phyloP scores from a whole-genome alignment of 2,329 filamentous ascomycete species.

The Fusarium sp. region DNA sequence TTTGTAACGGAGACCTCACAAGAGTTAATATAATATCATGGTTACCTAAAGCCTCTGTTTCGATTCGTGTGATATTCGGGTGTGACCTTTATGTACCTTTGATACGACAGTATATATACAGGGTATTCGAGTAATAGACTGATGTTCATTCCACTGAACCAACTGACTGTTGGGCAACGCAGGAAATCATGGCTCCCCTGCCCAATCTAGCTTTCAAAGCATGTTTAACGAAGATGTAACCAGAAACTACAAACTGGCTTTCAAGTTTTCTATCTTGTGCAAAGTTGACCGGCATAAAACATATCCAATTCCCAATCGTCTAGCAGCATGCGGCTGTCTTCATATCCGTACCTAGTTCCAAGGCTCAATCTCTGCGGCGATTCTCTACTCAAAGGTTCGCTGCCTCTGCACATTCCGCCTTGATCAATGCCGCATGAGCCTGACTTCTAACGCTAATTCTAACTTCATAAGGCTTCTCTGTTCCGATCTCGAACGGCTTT shows the following conservation, averaged over 20 bases:
- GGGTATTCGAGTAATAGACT: neutral
- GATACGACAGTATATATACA: neutral
- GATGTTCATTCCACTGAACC: neutral
- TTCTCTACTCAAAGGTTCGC: neutral
- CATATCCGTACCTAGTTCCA: too few species aligned
- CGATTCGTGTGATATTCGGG: neutral
- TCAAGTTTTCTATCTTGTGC: neutral
- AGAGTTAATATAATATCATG: fast-evolving
- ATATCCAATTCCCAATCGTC: neutral
- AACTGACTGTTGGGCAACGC: neutral
- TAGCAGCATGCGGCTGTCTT: neutral
- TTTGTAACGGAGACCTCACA: neutral
- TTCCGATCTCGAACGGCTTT: neutral
- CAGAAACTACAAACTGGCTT: neutral
- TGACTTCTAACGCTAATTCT: neutral
- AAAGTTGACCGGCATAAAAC: neutral
- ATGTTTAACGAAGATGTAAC: neutral
- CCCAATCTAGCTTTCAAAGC: neutral
- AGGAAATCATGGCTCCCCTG: neutral
- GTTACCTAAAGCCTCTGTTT: neutral
- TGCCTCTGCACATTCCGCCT: neutral
- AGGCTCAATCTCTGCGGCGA: neutral
- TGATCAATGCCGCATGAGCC: neutral
- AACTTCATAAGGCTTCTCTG: neutral
- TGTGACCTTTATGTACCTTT: neutral